These are phyloP conservation scores for Clathrus columnatus DNA, from an alignment of 768 basidiomycete genomes.

Conservation along the genomic window DNA sequence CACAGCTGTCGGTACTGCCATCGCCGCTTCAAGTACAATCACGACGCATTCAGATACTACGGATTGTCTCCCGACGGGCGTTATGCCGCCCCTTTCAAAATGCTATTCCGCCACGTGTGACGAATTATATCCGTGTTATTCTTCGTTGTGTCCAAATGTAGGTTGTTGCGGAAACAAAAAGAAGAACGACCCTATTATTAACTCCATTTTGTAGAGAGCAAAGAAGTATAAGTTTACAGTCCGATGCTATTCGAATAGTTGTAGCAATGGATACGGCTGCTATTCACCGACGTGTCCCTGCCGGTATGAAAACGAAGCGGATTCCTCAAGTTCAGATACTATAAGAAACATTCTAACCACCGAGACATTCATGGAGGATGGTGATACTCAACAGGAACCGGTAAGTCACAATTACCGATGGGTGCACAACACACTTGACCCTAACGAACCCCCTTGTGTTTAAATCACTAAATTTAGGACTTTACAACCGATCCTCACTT, in stretches of 20 bases:
- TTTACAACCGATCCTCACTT: background rate
- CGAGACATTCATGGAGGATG: background rate
- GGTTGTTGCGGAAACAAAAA: too few species aligned
- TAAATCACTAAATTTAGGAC: too few species aligned
- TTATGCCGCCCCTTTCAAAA: conserved; percentile 80
- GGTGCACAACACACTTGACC: too few species aligned
- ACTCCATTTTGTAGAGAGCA: background rate
- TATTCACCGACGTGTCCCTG: conserved; percentile 8
- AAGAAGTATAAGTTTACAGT: background rate
- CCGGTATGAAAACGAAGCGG: background rate
- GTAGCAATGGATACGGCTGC: conserved; percentile 1
- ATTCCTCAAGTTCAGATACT: too few species aligned
- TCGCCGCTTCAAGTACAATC: background rate
- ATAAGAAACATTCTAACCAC: background rate
- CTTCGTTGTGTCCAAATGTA: conserved; percentile 57
- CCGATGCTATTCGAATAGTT: conserved; percentile 7
- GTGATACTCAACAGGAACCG: too few species aligned
- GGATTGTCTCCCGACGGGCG: conserved; percentile 63
- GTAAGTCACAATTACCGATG: too few species aligned
- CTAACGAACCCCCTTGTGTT: too few species aligned
- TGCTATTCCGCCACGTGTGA: conserved; percentile 87
- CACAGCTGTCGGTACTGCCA: too few species aligned
- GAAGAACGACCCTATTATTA: too few species aligned
- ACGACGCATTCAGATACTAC: background rate
- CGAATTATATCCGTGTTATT: conserved; percentile 74